Conservation (phyloP, 179 eudicot species). For the Patellifolia procumbens region DNA sequence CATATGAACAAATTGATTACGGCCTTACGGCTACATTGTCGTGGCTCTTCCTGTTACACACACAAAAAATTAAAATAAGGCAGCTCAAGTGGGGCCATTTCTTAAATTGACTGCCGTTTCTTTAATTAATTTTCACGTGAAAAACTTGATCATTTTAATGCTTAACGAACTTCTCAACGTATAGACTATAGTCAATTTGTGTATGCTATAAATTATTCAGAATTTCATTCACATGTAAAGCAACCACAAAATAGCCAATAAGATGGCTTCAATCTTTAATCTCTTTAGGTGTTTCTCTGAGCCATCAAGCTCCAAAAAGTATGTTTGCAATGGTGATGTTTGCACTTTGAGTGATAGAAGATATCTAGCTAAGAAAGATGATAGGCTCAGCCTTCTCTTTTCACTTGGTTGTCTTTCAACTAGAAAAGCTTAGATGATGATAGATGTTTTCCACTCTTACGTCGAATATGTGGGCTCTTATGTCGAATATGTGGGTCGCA, state of each 20-base stretch:
- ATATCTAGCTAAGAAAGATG: slow-evolving; percentile 19
- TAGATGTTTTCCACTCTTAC: neutral
- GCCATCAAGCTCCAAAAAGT: slow-evolving; percentile 27
- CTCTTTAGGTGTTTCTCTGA: slow-evolving; percentile 33
- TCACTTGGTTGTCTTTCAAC: slow-evolving; percentile 21
- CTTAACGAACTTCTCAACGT: neutral
- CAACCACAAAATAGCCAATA: neutral
- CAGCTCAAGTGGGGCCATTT: slow-evolving; percentile 22
- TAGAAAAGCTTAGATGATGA: slow-evolving; percentile 8
- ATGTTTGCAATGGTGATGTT: slow-evolving; percentile 39
- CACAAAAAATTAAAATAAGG: neutral
- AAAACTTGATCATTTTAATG: slow-evolving; percentile 10
- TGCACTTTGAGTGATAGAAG: slow-evolving; percentile 27
- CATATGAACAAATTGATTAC: neutral
- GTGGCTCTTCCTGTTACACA: slow-evolving; percentile 11
- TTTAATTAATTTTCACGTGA: slow-evolving; percentile 19
- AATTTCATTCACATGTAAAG: neutral
- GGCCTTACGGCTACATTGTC: neutral
- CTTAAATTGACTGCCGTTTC: slow-evolving; percentile 8
- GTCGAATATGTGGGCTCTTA: neutral
- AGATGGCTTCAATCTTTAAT: slow-evolving; percentile 31
- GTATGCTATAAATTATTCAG: slow-evolving; percentile 4
- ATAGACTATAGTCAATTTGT: slow-evolving; percentile 6
- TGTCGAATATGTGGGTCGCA: neutral
- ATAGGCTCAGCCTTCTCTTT: slow-evolving; percentile 25